phyloP scores from a whole-genome alignment of 169 alveolate genomes.

The Plasmodium adleri region DNA sequence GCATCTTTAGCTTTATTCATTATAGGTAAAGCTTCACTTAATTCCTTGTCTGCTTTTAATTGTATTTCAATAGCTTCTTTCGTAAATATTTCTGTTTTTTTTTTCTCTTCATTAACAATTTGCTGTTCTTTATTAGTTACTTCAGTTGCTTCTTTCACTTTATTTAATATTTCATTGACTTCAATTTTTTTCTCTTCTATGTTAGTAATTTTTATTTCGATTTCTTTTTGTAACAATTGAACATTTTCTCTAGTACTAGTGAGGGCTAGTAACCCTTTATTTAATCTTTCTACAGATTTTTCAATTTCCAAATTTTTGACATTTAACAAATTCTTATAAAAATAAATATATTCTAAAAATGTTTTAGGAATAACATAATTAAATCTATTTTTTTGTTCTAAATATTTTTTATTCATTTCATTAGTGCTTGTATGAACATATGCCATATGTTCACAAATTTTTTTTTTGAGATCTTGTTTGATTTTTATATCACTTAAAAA shows the following conservation, averaged over 20 bases:
- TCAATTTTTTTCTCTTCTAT: slow-evolving; percentile 72
- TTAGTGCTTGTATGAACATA: slow-evolving; percentile 95
- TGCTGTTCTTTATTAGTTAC: slow-evolving; percentile 94
- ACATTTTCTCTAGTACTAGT: slow-evolving; percentile 71
- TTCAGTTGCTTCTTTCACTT: slow-evolving; percentile 94
- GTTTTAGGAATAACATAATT: slow-evolving; percentile 98
- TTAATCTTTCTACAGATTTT: slow-evolving; percentile 76
- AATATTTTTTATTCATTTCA: slow-evolving; percentile 91
- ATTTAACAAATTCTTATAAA: slow-evolving; percentile 91
- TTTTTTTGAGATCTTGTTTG: slow-evolving; percentile 88
- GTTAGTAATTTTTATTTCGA: slow-evolving; percentile 49
- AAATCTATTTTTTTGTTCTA: slow-evolving; percentile 92
- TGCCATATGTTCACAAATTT: slow-evolving; percentile 93
- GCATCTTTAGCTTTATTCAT: slow-evolving; percentile 95
- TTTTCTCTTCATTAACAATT: slow-evolving; percentile 93
- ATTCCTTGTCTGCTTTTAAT: slow-evolving; percentile 92
- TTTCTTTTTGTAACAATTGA: slow-evolving; percentile 58
- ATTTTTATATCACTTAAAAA: slow-evolving; percentile 91
- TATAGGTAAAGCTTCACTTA: slow-evolving; percentile 97
- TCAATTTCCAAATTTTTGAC: slow-evolving; percentile 90
- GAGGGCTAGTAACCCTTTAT: slow-evolving; percentile 59
- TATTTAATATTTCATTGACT: slow-evolving; percentile 76
- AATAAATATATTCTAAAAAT: slow-evolving; percentile 94
- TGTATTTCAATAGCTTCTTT: slow-evolving; percentile 91
- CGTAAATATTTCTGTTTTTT: slow-evolving; percentile 89